Percentiles rank a stretch among this genome's conserved stretches.
phyloP scores from a whole-genome alignment of 164 flowering plant species.

The grape (Vitis vinifera) region ASM3070453v1 NC_081815.1:18130501-18131000 shows the following conservation, averaged over 20 bases:
- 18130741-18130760: no score
- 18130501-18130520: neutral
- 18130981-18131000: slow-evolving; percentile 3
- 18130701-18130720: no score
- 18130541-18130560: neutral
- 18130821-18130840: neutral
- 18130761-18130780: no score
- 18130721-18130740: no score
- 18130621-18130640: neutral
- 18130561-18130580: neutral
- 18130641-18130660: no score
- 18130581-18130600: neutral
- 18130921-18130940: neutral
- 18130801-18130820: neutral
- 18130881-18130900: slow-evolving; percentile 18
- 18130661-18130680: no score
- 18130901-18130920: slow-evolving; percentile 7
- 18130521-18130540: no score
- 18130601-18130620: neutral
- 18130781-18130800: neutral
- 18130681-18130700: no score
- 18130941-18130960: slow-evolving; percentile 6
- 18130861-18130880: neutral
- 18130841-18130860: neutral
- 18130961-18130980: slow-evolving; percentile 7